Evolutionary conservation across 768 basidiomycete species (phyloP).

Genomic region (Pluteus cervinus): DNA sequence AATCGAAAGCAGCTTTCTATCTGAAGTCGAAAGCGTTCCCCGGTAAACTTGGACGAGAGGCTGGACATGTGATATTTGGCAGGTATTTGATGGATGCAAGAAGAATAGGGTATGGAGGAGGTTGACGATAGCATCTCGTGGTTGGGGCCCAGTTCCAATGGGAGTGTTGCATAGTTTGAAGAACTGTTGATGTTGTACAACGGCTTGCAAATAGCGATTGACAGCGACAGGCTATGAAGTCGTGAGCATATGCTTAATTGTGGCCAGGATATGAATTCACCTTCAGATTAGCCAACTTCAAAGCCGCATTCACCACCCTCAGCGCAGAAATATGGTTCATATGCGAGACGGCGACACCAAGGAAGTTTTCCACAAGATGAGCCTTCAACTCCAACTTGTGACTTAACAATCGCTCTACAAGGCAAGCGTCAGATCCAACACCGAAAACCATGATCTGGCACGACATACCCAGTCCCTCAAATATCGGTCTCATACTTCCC

Average conservation of each 20-base stretch:
- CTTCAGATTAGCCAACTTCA: slow-evolving; percentile 50
- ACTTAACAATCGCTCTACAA: too few species aligned
- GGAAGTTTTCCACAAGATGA: slow-evolving; percentile 65
- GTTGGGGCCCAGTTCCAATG: slow-evolving; percentile 14
- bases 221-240: slow-evolving; percentile 52
- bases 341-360: slow-evolving; percentile 60
- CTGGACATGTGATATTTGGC: slow-evolving; percentile 78
- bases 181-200: slow-evolving; percentile 67
- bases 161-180: slow-evolving; percentile 33
- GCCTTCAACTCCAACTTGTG: slow-evolving; percentile 40
- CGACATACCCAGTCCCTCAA: slow-evolving; percentile 35
- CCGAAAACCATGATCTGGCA: too few species aligned
- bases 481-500: slow-evolving; percentile 11
- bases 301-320: slow-evolving; percentile 34
- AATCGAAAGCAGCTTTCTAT: slow-evolving; percentile 64
- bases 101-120: slow-evolving; percentile 65
- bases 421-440: too few species aligned
- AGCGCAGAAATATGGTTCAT: slow-evolving; percentile 37
- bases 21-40: slow-evolving; percentile 62
- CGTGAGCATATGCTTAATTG: slow-evolving; percentile 4
- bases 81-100: slow-evolving; percentile 75
- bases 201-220: slow-evolving; percentile 70
- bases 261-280: slow-evolving; percentile 28
- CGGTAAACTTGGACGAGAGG: slow-evolving; percentile 71
- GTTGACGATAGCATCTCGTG: slow-evolving; percentile 43